Base-by-base conservation (phyloP, 495 filamentous ascomycete genomes). In the Penicillium malachiteum region DNA sequence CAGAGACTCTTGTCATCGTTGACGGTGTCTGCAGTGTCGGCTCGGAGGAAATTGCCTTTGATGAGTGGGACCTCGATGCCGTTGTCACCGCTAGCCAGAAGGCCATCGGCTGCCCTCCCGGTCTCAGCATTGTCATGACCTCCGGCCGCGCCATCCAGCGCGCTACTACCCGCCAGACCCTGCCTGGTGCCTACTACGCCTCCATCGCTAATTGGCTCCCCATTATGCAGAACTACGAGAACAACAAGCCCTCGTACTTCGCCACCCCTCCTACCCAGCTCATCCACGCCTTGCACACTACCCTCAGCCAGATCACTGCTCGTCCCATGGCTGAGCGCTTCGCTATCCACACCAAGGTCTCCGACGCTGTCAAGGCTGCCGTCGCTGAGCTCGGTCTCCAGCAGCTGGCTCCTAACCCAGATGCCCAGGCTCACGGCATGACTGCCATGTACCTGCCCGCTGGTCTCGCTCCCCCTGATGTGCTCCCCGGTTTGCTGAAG, bases 181-280 rank as follows among this genome's bases (percentile, higher is more conserved):
- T 87, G 4, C 89, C 92, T 1, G 76, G 81, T 7, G 87, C 91
- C 7, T 98, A 96, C 79, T 98, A 96, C 70, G 92, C 90, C 30
- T 93, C 88, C 3, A 90, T 97, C 76, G 91, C 88, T 78, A 97
- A 98, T 73, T 98, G 94, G 94, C 79, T 93, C 38, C 94, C 93
- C 48, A 95, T 98, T 67, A 97, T 98, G 94, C 85, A 92, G 77
- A 96, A 96, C 70, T 98, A 98, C 76, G 94, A 98, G 77, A 90
- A 89, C 61, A 87, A 89, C 75, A 98, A 97, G 75, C 84, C 95
- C 40, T 96, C 91, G 11, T 98, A 98, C 78, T 98, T 98, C 70
- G 94, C 94, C 30, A 98, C 94, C 11, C 94, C 94, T 0, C 88
- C 91, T 11, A 96, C 94, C 6, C 94, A 98, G 74, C 85, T 98